A percentile compares a stretch with the other conserved stretches of the same genome.
Evolutionary conservation across 2,329 filamentous ascomycete genomes (phyloP).

Genomic region (Calonectria pseudoturangicola): DNA sequence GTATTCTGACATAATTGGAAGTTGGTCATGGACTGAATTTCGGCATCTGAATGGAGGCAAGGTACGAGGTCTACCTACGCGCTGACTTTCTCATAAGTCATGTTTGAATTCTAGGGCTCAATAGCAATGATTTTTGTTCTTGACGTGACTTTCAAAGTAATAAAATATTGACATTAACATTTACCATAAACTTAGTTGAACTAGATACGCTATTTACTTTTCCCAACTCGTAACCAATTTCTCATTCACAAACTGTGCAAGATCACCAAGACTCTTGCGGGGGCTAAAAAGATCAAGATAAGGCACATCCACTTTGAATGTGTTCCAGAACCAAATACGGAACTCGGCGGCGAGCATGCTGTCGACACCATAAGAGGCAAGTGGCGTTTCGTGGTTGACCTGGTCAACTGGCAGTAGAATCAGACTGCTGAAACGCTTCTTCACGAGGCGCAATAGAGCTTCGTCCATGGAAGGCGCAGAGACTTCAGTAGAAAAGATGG

Average conservation of each 20-base stretch:
- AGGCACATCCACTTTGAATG: conserved; percentile 10
- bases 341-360: conserved; percentile 24
- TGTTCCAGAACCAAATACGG: conserved; percentile 15
- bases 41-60: not conserved
- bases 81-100: too few species aligned
- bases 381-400: not conserved
- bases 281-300: conserved; percentile 11
- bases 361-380: conserved; percentile 8
- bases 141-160: too few species aligned
- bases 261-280: not conserved
- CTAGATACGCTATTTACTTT: not conserved
- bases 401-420: conserved; percentile 15
- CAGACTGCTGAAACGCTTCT: conserved; percentile 12
- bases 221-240: not conserved
- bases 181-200: not conserved
- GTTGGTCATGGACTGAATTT: not conserved
- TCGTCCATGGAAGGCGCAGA: not conserved
- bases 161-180: not conserved
- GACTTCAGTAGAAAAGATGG: not conserved
- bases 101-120: too few species aligned
- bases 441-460: not conserved
- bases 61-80: too few species aligned
- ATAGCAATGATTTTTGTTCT: too few species aligned
- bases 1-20: too few species aligned
- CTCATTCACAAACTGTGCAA: not conserved